These are phyloP conservation scores for Curvularia verruculosa DNA, from an alignment of 2,329 filamentous ascomycete species.

Conservation along the genomic window DNA sequence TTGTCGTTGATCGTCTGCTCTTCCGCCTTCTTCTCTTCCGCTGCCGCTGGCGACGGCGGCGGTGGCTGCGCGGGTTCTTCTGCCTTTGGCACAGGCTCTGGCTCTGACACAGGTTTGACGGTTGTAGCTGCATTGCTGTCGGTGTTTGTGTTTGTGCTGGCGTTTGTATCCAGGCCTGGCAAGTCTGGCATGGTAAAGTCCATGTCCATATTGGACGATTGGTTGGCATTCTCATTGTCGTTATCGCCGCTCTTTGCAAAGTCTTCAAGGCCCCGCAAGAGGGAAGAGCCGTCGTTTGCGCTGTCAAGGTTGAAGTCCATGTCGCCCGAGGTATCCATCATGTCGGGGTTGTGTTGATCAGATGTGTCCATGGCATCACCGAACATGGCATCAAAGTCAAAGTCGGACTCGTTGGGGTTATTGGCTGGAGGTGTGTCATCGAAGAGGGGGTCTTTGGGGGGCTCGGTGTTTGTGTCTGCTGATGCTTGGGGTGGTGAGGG, in stretches of 20 bases:
- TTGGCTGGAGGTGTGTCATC: slow-evolving; percentile 38
- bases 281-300: slow-evolving; percentile 34
- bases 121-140: slow-evolving; percentile 1
- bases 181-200: slow-evolving; percentile 44
- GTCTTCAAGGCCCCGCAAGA: slow-evolving; percentile 46
- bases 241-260: slow-evolving; percentile 40
- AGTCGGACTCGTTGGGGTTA: slow-evolving; percentile 44
- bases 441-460: slow-evolving; percentile 38
- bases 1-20: slow-evolving; percentile 4
- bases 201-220: slow-evolving; percentile 30
- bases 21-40: slow-evolving; percentile 12
- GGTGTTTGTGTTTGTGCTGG: slow-evolving; percentile 14
- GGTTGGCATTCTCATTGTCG: slow-evolving; percentile 18
- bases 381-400: slow-evolving; percentile 50
- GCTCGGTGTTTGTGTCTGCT: slow-evolving; percentile 23
- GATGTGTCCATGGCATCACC: slow-evolving; percentile 39
- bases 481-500: slow-evolving; percentile 12
- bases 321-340: slow-evolving; percentile 37
- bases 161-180: slow-evolving; percentile 28
- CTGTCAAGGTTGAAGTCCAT: slow-evolving; percentile 45
- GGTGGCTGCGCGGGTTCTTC: slow-evolving; percentile 19
- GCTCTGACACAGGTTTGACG: slow-evolving; percentile 11
- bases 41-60: too few relatives aligned
- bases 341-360: slow-evolving; percentile 26
- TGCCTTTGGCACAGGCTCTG: slow-evolving; percentile 9